A percentile compares a stretch with the other conserved stretches of the same genome.
Evolutionary conservation across 1,284 basidiomycete genomes (phyloP).

Genomic region (Rhodotorula sp.): DNA sequence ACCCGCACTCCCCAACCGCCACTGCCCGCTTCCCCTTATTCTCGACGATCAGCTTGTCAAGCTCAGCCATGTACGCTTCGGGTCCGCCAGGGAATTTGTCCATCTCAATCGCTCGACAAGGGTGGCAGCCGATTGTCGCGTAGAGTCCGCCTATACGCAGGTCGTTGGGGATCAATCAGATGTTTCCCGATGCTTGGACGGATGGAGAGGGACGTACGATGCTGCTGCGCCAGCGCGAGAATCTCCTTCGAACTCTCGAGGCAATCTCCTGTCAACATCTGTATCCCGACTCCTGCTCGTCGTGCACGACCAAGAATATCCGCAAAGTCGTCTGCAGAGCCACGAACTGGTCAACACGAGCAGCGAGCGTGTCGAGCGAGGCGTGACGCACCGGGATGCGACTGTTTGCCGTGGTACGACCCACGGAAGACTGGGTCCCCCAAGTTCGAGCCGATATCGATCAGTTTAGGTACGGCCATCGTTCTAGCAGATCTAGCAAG

Average conservation of each 20-base stretch:
- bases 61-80: constrained; percentile 63
- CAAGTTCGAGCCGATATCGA: constrained; percentile 39
- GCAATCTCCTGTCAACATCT: constrained; percentile 78
- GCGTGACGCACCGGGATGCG: constrained; percentile 45
- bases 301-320: constrained; percentile 63
- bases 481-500: neutral
- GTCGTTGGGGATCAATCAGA: neutral
- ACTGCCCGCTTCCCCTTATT: constrained; percentile 51
- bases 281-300: constrained; percentile 66
- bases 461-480: too few species aligned
- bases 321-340: constrained; percentile 62
- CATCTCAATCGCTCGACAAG: constrained; percentile 76
- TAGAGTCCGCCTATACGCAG: constrained; percentile 57
- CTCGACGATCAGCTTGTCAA: constrained; percentile 61
- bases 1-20: constrained; percentile 77
- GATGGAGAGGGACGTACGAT: constrained; percentile 51
- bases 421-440: constrained; percentile 51
- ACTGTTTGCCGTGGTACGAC: constrained; percentile 53
- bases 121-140: constrained; percentile 80
- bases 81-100: constrained; percentile 62
- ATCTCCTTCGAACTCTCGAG: constrained; percentile 66
- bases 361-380: neutral
- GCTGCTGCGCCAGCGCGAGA: constrained; percentile 61
- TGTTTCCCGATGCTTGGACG: neutral
- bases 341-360: neutral